Evolutionary conservation across 257 asterid genomes (phyloP).

Genomic region (Nicotiana obtusifolia): DNA sequence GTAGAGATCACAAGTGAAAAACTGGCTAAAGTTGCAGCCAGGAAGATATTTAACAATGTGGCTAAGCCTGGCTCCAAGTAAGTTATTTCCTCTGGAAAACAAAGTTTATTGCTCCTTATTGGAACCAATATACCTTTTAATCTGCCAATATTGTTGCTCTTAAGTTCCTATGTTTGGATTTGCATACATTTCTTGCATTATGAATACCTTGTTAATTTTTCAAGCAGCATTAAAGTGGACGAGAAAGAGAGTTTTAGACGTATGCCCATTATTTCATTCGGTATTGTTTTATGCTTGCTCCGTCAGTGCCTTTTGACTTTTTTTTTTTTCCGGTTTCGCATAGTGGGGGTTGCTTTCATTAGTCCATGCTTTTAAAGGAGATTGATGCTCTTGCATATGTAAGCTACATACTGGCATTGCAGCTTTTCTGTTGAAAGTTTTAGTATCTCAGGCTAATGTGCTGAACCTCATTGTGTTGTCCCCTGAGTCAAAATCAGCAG

Average conservation of each 20-base stretch:
- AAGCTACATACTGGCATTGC: background rate
- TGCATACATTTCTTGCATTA: no score
- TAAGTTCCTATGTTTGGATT: no score
- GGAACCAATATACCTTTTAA: background rate
- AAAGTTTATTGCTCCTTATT: background rate
- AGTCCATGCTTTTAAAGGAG: background rate
- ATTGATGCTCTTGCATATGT: no score
- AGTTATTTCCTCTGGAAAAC: background rate
- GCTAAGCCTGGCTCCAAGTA: slow-evolving; percentile 67
- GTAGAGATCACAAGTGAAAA: slow-evolving; percentile 59
- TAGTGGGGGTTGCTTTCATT: background rate
- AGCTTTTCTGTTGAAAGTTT: background rate
- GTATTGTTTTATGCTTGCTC: background rate
- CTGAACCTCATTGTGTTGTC: background rate
- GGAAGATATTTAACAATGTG: slow-evolving; percentile 68
- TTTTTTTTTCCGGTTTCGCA: background rate
- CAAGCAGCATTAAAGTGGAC: no score
- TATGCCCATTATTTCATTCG: background rate
- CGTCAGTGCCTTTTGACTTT: background rate
- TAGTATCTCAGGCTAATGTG: no score
- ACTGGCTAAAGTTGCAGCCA: slow-evolving; percentile 72
- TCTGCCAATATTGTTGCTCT: background rate
- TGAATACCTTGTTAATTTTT: no score
- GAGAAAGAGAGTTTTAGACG: background rate
- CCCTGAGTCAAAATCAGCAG: background rate